A percentile compares a stretch with the other conserved stretches of the same genome.
Conservation (phyloP, 306 rosid species). For the Lagenaria siceraria region DNA sequence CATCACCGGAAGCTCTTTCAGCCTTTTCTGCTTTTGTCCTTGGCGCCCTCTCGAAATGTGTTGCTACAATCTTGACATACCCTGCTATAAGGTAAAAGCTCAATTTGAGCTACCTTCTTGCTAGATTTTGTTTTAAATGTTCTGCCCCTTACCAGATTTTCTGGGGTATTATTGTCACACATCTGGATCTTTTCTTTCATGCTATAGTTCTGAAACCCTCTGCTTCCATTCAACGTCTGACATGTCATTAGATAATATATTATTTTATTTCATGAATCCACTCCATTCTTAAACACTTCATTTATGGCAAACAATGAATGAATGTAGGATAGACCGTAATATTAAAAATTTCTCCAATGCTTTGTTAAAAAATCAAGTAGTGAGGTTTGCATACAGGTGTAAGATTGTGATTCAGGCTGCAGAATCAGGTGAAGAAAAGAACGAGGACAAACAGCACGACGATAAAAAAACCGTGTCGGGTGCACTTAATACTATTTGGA, state of each 20-base stretch:
- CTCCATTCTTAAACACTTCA: neutral
- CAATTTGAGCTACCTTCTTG: neutral
- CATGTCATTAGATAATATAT: too few species aligned
- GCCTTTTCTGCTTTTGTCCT: conserved; percentile 69
- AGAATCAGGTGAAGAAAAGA: conserved; percentile 36
- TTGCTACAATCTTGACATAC: conserved; percentile 83
- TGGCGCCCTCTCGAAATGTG: conserved; percentile 89
- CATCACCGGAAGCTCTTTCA: conserved; percentile 73
- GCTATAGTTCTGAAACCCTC: neutral
- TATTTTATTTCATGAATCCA: too few species aligned
- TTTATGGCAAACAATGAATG: too few species aligned
- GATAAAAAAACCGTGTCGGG: conserved; percentile 54
- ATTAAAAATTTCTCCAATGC: too few species aligned
- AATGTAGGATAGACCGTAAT: too few species aligned
- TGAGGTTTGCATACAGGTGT: conserved; percentile 40
- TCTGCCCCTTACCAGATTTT: neutral
- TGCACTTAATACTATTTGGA: conserved; percentile 57
- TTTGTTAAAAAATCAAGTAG: neutral
- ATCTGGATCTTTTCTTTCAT: neutral
- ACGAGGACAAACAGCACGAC: conserved; percentile 30
- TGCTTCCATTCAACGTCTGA: too few species aligned
- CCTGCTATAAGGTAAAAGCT: conserved; percentile 85
- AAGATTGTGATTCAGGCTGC: conserved; percentile 90
- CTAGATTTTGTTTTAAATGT: neutral
- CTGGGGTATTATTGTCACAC: neutral